Evolutionary conservation across 2,329 filamentous ascomycete species (phyloP).

Genomic region (Arthrobotrys entomopaga): DNA sequence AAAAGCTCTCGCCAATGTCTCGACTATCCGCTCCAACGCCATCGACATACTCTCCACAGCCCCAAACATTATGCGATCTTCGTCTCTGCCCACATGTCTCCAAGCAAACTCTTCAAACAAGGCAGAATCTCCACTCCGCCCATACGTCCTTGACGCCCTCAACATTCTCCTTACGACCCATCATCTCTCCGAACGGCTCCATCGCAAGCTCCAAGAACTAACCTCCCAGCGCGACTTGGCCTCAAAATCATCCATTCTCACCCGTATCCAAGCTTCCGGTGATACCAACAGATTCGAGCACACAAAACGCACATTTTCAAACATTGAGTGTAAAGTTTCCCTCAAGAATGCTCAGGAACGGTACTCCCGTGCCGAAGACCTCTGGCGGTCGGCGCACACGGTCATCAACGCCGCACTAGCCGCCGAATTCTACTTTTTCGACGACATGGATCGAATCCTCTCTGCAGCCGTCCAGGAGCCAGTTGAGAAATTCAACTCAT

Average conservation of each 20-base stretch:
- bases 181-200: constrained; percentile 35
- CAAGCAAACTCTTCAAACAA: constrained; percentile 7
- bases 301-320: constrained; percentile 48
- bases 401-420: constrained; percentile 39
- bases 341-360: constrained; percentile 37
- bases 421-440: constrained; percentile 51
- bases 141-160: constrained; percentile 42
- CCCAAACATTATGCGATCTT: constrained; percentile 32
- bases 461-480: constrained; percentile 32
- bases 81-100: constrained; percentile 31
- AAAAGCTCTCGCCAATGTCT: constrained; percentile 40
- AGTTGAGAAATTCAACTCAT: constrained; percentile 1
- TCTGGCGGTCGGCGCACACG: constrained; percentile 27
- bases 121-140: constrained; percentile 34
- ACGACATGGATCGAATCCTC: constrained; percentile 43
- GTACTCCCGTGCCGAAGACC: constrained; percentile 28
- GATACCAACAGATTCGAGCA: constrained; percentile 43
- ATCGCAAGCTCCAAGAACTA: constrained; percentile 29
- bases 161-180: constrained; percentile 43
- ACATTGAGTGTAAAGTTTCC: constrained; percentile 30
- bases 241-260: constrained; percentile 49
- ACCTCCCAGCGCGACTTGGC: constrained; percentile 38
- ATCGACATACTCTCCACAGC: constrained; percentile 36
- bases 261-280: constrained; percentile 25
- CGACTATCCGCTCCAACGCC: constrained; percentile 39